Evolutionary conservation across 129 eudicot species (phyloP).

Genomic region (Centella asiatica): DNA sequence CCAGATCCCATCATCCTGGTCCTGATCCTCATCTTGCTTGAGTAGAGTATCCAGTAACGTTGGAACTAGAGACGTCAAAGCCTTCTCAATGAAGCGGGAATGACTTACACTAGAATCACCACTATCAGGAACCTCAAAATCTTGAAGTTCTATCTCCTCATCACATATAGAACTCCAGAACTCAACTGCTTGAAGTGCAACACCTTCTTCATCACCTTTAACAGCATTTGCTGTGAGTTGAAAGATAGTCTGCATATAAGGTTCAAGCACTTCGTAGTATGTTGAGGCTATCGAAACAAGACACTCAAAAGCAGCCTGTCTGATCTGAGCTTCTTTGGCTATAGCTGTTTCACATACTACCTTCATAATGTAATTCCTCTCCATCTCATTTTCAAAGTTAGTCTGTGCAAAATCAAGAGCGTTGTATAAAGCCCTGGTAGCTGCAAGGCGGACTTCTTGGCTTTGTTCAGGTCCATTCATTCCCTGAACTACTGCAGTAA

Average conservation of each 20-base stretch:
- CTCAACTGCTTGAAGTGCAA: constrained; percentile 88
- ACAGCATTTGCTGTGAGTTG: constrained; percentile 77
- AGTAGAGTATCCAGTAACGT: constrained; percentile 78
- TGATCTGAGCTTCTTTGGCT: constrained; percentile 60
- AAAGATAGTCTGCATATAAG: constrained; percentile 78
- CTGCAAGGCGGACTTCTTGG: constrained; percentile 73
- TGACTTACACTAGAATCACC: constrained; percentile 63
- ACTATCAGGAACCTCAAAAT: constrained; percentile 37
- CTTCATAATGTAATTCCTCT: constrained; percentile 78
- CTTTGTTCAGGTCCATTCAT: constrained; percentile 68
- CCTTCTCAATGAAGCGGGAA: constrained; percentile 70
- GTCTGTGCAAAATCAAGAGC: constrained; percentile 92
- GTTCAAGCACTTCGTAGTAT: constrained; percentile 77
- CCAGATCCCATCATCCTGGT: constrained; percentile 81
- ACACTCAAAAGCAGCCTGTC: constrained; percentile 88
- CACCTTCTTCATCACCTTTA: constrained; percentile 79
- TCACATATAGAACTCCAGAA: constrained; percentile 95
- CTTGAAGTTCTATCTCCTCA: constrained; percentile 85
- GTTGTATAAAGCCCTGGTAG: constrained; percentile 69
- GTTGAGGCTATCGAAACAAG: constrained; percentile 86
- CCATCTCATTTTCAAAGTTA: constrained; percentile 78
- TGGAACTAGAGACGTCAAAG: constrained; percentile 57
- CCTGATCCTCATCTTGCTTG: constrained; percentile 89
- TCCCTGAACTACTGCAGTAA: constrained; percentile 93
- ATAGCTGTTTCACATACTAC: constrained; percentile 76